These are phyloP conservation scores for Sporothrix dimorphospora DNA, from an alignment of 2,329 filamentous ascomycete species.

Conservation along the genomic window DNA sequence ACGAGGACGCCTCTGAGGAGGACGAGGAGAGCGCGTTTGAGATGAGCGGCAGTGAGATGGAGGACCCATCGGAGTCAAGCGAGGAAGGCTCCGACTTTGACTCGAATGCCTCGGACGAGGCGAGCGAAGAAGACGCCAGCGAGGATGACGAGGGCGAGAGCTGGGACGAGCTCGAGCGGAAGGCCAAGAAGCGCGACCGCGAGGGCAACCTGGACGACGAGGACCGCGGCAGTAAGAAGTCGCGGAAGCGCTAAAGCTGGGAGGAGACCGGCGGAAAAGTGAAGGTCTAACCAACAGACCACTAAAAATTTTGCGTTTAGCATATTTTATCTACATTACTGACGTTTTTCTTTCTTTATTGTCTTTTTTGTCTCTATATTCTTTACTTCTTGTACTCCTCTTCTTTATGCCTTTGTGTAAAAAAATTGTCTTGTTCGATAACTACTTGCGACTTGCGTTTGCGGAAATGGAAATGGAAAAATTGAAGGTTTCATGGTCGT, in stretches of 20 bases:
- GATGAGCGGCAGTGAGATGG: conserved; percentile 82
- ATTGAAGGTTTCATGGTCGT: background rate
- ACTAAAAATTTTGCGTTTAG: background rate
- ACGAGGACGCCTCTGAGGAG: conserved; percentile 77
- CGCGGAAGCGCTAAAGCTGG: conserved; percentile 55
- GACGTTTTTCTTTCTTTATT: background rate
- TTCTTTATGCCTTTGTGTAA: background rate
- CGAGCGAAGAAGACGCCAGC: conserved; percentile 74
- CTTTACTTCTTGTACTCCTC: background rate
- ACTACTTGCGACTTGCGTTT: background rate
- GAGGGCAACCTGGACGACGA: conserved; percentile 73
- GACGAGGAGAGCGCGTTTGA: conserved; percentile 94
- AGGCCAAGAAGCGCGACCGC: conserved; percentile 82
- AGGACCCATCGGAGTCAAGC: conserved; percentile 73
- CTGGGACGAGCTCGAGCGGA: conserved; percentile 93
- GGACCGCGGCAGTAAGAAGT: conserved; percentile 69
- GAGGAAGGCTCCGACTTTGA: conserved; percentile 93
- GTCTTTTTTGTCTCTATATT: background rate
- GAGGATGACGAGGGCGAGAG: conserved; percentile 83
- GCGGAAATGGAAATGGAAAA: conserved; percentile 5
- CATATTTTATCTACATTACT: background rate
- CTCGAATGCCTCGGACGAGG: conserved; percentile 82
- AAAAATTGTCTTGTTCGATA: conserved; percentile 8
- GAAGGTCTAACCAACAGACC: background rate
- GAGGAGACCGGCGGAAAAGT: background rate